Base-by-base conservation (phyloP, 2,329 filamentous ascomycete species). In the Exophiala spinifera region DNA sequence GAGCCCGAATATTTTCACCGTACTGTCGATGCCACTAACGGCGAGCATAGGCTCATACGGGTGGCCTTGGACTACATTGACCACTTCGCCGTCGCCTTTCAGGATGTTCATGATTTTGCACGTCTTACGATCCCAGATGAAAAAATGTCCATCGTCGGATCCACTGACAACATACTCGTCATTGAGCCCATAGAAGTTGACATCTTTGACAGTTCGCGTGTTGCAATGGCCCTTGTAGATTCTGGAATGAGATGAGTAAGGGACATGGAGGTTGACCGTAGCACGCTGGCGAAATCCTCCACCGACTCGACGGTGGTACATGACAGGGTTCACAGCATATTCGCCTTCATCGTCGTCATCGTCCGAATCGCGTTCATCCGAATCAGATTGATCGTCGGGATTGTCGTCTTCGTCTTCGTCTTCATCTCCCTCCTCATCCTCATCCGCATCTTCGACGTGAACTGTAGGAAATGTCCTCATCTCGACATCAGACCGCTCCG, bases 161-260 rank as follows among this genome's bases (percentile, higher is more conserved):
- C 84, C 84, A 53, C 80, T 84, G 10, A 87, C 83, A 10, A 87
- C 82, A 59, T 86, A 87, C 64, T 87, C 83, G 62, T 87, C 85
- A 55, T 85, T 72, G 34, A 85, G 69, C 0, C 84, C 84, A 58
- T 83, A 86, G 69, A 80, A 87, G 57, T 86, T 86, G 56, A 86
- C 82, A 63, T 87, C 84, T 63, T 87, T 87, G 61, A 87, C 83
- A 1, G 83, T 86, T 60, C 82, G 78, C 49, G 84, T 76, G 60
- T 86, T 86, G 70, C 84, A 86, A 66, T 87, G 84, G 1, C 84
- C 84, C 2, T 74, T 73, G 64, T 85, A 87, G 17, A 76, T 68
- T 36, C 78, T 78, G 1, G 78, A 82, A 59, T 84, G 80, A 1
- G 79, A 71, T 15, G 72, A 75, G 62, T 81, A 83, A 13, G 81